These are phyloP conservation scores for Eucalyptus grandis DNA, from an alignment of 345 rosid species.

Conservation along the genomic window DNA sequence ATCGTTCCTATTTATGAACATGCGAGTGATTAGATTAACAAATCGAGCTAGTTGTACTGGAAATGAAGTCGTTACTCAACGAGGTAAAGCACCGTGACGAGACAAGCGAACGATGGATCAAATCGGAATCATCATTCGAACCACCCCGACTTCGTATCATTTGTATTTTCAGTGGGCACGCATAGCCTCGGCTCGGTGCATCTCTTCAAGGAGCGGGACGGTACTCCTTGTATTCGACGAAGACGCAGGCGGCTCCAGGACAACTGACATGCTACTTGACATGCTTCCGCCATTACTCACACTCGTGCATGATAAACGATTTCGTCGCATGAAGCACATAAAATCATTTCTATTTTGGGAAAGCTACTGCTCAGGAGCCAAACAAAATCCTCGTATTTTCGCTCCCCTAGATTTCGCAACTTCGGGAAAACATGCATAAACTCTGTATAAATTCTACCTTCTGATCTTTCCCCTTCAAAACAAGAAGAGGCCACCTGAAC, in stretches of 20 bases:
- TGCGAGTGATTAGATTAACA: background rate
- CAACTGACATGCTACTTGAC: background rate
- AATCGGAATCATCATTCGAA: fast-evolving
- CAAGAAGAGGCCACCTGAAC: background rate
- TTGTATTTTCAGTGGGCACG: fast-evolving
- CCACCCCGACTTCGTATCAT: background rate
- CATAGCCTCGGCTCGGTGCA: background rate
- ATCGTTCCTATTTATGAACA: fast-evolving
- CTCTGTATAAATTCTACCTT: too few species aligned
- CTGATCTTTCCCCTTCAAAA: background rate
- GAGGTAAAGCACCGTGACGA: background rate
- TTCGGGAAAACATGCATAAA: background rate
- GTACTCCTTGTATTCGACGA: background rate
- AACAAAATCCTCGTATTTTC: background rate
- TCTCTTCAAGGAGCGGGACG: background rate
- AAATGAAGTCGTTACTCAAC: background rate
- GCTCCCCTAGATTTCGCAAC: background rate
- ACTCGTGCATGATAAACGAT: background rate
- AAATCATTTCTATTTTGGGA: background rate
- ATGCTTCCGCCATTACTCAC: background rate
- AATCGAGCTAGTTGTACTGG: fast-evolving
- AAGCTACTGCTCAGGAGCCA: background rate
- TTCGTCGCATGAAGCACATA: background rate
- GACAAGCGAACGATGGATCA: fast-evolving
- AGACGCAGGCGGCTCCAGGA: background rate